These are phyloP conservation scores for Lumnitzera racemosa DNA, from an alignment of 345 rosid species.

Conservation along the genomic window DNA sequence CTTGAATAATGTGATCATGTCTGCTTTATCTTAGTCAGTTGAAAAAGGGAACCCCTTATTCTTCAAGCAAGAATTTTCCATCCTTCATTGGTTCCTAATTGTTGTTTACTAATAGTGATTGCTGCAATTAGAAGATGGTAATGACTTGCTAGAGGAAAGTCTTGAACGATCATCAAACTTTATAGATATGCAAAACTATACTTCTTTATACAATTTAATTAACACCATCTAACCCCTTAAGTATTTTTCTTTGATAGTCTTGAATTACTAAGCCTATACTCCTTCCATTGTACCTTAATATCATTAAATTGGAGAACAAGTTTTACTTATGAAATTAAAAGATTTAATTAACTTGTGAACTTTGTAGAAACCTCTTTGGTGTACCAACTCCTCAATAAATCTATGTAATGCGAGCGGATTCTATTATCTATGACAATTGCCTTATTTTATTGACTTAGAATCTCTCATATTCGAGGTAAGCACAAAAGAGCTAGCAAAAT, in stretches of 20 bases:
- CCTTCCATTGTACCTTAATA: not conserved
- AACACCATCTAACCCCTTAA: slow-evolving; percentile 78
- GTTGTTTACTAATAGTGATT: slow-evolving; percentile 6
- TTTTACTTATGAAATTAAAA: not conserved
- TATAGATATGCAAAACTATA: slow-evolving; percentile 53
- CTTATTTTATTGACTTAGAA: slow-evolving; percentile 59
- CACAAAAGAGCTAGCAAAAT: not conserved
- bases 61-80: too few species aligned
- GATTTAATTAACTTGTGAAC: slow-evolving; percentile 4
- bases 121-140: slow-evolving; percentile 85
- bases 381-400: slow-evolving; percentile 31
- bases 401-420: slow-evolving; percentile 66
- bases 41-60: too few species aligned
- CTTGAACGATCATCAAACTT: slow-evolving; percentile 58
- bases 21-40: too few species aligned
- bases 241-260: slow-evolving; percentile 59
- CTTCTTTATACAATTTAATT: slow-evolving; percentile 43
- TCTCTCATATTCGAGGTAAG: slow-evolving; percentile 74
- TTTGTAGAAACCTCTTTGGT: slow-evolving; percentile 87
- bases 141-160: slow-evolving; percentile 78
- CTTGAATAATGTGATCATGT: too few species aligned
- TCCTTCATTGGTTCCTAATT: too few species aligned
- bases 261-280: slow-evolving; percentile 72
- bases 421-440: slow-evolving; percentile 81
- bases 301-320: not conserved